Percentiles rank a stretch among this genome's conserved stretches.
Conservation (phyloP, 148 eudicot genomes). For the Heliamphora exappendiculata region DNA sequence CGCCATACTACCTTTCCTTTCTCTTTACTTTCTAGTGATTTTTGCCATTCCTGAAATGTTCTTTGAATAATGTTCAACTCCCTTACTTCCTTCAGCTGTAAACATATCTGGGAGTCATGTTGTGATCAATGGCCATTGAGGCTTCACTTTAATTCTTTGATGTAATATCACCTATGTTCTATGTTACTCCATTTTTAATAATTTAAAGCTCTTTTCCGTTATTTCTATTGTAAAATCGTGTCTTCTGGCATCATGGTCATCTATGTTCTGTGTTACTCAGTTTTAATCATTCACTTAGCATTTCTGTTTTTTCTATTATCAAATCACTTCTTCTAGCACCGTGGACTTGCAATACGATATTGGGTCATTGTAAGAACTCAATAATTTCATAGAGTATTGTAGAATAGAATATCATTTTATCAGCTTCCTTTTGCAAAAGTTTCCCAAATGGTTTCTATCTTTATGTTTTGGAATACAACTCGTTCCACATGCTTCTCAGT, state of each 20-base stretch:
- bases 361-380: neutral
- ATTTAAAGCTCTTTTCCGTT: too few species aligned
- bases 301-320: neutral
- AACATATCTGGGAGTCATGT: neutral
- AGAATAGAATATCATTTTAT: neutral
- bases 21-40: neutral
- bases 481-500: conserved; percentile 5
- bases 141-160: neutral
- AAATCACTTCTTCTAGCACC: neutral
- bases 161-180: neutral
- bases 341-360: neutral
- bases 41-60: neutral
- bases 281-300: neutral
- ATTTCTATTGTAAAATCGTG: neutral
- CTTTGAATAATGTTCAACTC: neutral
- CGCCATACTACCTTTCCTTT: neutral
- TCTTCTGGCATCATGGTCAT: neutral
- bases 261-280: too few species aligned
- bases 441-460: neutral
- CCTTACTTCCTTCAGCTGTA: neutral
- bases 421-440: neutral
- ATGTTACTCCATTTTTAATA: neutral
- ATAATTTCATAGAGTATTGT: neutral
- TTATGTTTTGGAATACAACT: neutral
- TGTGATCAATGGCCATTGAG: neutral